Evolutionary conservation across 2,329 filamentous ascomycete genomes (phyloP).

Genomic region (Colletotrichum liaoningense): DNA sequence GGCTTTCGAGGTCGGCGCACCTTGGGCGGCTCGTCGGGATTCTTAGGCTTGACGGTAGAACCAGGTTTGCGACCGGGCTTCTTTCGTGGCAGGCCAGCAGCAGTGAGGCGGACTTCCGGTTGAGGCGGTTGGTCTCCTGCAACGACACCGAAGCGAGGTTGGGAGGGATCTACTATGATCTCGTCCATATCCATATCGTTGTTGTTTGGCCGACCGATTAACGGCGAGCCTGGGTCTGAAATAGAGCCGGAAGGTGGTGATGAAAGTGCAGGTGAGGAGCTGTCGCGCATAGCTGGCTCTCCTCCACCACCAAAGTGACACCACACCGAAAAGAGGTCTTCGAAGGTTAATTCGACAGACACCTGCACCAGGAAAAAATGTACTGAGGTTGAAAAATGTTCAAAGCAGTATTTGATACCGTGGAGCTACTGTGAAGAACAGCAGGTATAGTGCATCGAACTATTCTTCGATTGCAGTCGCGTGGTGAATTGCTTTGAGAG

Average conservation of each 20-base stretch:
- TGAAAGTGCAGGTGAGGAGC: conserved; percentile 62
- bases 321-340: conserved; percentile 10
- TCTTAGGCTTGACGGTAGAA: conserved; percentile 60
- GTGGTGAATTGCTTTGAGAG: conserved; percentile 3
- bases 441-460: conserved; percentile 10
- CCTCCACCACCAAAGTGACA: conserved; percentile 29
- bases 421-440: background rate
- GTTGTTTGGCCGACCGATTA: conserved; percentile 40
- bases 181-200: conserved; percentile 58
- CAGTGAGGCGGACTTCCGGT: conserved; percentile 54
- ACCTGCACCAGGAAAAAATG: background rate
- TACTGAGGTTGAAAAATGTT: background rate
- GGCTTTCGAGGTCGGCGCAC: conserved; percentile 66
- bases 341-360: background rate
- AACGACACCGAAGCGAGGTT: conserved; percentile 46
- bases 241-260: conserved; percentile 63
- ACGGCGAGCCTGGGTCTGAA: conserved; percentile 61
- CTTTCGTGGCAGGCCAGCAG: conserved; percentile 69
- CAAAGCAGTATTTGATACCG: background rate
- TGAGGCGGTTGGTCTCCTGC: conserved; percentile 37
- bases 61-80: conserved; percentile 76
- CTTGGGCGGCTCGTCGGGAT: conserved; percentile 58
- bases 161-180: conserved; percentile 59
- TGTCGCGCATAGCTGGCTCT: conserved; percentile 44
- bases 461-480: background rate